Evolutionary conservation across 495 filamentous ascomycete genomes (phyloP).

Genomic region (Talaromyces ruber): DNA sequence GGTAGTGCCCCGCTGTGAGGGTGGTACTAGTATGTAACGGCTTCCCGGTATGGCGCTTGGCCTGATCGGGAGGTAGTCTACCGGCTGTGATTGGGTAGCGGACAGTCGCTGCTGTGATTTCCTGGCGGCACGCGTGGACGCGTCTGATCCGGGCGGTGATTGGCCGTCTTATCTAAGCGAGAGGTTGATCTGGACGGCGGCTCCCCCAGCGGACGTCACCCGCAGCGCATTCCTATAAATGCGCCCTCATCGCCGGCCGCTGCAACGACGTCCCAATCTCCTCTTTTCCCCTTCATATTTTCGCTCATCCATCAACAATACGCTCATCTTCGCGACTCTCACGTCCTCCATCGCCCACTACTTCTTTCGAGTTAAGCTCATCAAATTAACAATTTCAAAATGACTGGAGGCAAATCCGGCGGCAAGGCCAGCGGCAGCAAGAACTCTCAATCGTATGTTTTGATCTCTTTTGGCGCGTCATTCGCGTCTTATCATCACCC

Average conservation of each 20-base stretch:
- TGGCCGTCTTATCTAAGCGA: constrained; percentile 39
- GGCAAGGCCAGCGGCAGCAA: constrained; percentile 97
- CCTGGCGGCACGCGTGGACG: constrained; percentile 5
- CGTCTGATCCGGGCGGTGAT: constrained; percentile 27
- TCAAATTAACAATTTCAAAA: constrained; percentile 56
- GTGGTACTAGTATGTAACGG: constrained; percentile 12
- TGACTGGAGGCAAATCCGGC: constrained; percentile 98
- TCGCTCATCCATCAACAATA: constrained; percentile 12
- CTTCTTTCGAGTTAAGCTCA: constrained; percentile 9
- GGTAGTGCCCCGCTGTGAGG: constrained; percentile 15
- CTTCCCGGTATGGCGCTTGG: constrained; percentile 19
- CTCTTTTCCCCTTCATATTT: constrained; percentile 19
- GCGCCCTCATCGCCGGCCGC: constrained; percentile 18
- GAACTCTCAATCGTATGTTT: constrained; percentile 91
- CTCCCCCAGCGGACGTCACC: constrained; percentile 31
- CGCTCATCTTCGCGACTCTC: neutral
- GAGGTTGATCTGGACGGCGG: constrained; percentile 36
- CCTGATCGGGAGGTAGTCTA: constrained; percentile 15
- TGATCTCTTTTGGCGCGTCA: constrained; percentile 11
- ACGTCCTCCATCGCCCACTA: constrained; percentile 14
- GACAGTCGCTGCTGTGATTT: neutral
- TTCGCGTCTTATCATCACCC: neutral
- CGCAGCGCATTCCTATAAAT: constrained; percentile 39
- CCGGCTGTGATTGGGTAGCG: neutral
- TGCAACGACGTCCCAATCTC: constrained; percentile 19